Percentiles rank a stretch among this genome's conserved stretches.
Evolutionary conservation across 2,329 filamentous ascomycete species (phyloP).

Genomic region (Juglanconis oblonga): DNA sequence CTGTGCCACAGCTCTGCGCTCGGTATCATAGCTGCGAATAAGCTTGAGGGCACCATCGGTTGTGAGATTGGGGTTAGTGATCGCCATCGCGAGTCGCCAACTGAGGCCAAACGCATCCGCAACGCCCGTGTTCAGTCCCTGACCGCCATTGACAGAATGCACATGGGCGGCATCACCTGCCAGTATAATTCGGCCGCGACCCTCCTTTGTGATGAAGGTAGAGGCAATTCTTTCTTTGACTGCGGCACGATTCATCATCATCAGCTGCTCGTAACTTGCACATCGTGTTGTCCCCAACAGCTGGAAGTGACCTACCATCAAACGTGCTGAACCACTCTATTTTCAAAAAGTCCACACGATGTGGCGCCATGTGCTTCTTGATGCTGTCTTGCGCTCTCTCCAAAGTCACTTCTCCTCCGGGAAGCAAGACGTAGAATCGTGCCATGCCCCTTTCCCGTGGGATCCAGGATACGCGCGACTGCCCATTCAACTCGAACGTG

Average conservation of each 20-base stretch:
- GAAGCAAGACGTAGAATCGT: constrained; percentile 43
- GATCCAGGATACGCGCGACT: constrained; percentile 47
- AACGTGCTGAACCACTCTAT: constrained; percentile 51
- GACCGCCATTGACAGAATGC: constrained; percentile 53
- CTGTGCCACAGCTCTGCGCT: constrained; percentile 40
- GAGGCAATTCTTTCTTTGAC: constrained; percentile 40
- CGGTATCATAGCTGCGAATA: constrained; percentile 41
- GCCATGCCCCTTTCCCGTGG: constrained; percentile 45
- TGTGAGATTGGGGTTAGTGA: constrained; percentile 18
- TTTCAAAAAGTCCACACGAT: constrained; percentile 38
- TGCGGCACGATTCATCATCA: constrained; percentile 15
- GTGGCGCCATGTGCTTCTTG: constrained; percentile 40
- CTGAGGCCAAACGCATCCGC: constrained; percentile 52
- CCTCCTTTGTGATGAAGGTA: constrained; percentile 36
- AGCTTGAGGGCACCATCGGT: constrained; percentile 25
- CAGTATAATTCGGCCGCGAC: constrained; percentile 47
- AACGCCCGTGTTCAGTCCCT: constrained; percentile 57
- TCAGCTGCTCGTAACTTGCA: constrained; percentile 4
- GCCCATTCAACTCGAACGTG: constrained; percentile 42
- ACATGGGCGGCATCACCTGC: constrained; percentile 59
- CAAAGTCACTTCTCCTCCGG: constrained; percentile 40
- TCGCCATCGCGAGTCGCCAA: constrained; percentile 44
- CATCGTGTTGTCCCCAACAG: neutral
- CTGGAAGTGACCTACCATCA: constrained; percentile 33
- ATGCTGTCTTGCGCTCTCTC: constrained; percentile 39